Conservation (phyloP, 2,329 filamentous ascomycete species). For the Apiospora aurea region DNA sequence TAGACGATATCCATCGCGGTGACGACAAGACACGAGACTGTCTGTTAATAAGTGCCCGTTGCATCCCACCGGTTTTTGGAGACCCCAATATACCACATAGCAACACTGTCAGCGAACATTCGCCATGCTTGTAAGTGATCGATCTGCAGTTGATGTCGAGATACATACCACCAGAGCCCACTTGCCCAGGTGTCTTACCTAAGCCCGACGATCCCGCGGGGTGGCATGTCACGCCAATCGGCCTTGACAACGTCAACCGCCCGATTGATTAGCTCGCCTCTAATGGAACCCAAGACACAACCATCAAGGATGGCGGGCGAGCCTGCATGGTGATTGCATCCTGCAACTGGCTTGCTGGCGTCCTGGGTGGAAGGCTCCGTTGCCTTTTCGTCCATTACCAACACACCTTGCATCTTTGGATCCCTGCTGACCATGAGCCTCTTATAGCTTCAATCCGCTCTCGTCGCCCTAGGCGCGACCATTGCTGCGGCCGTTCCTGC, state of each 20-base stretch:
- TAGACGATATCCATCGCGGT: not conserved
- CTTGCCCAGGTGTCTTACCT: constrained; percentile 17
- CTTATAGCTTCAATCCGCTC: constrained; percentile 49
- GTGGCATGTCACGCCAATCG: not conserved
- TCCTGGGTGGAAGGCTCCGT: not conserved
- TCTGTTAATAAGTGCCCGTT: constrained; percentile 14
- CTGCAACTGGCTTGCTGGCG: not conserved
- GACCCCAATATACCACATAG: not conserved
- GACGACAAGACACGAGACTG: constrained; percentile 16
- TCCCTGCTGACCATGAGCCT: not conserved
- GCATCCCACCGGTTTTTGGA: not conserved
- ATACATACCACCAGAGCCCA: constrained; percentile 5
- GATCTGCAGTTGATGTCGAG: constrained; percentile 1
- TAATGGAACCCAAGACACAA: not conserved
- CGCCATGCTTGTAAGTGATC: constrained; percentile 18
- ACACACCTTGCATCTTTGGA: not conserved
- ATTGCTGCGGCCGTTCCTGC: constrained; percentile 63
- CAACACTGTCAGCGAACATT: not conserved
- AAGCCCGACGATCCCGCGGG: not conserved
- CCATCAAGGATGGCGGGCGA: not conserved
- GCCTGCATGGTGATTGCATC: not conserved
- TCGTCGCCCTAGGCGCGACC: constrained; percentile 61
- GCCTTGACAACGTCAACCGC: not conserved
- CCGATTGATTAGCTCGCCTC: not conserved
- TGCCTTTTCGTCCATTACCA: not conserved